These are phyloP conservation scores for Spongospora subterranea DNA, from an alignment of 208 protist species.

Conservation along the genomic window DNA sequence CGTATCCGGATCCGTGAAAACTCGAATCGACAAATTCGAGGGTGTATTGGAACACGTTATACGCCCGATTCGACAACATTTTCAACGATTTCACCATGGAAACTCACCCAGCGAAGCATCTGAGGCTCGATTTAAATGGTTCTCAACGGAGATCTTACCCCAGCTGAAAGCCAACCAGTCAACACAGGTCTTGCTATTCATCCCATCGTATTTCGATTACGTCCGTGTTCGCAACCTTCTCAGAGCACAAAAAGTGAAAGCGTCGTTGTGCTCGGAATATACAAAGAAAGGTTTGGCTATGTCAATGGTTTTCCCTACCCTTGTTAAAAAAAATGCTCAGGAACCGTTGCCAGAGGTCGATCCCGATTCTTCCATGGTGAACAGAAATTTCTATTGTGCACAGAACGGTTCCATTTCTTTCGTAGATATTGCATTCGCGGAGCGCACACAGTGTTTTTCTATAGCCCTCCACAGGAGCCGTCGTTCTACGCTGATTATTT, in stretches of 20 bases:
- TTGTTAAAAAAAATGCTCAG: not conserved
- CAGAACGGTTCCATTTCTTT: constrained; percentile 54
- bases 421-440: constrained; percentile 46
- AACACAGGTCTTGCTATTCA: constrained; percentile 10
- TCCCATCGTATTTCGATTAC: constrained; percentile 52
- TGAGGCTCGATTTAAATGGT: constrained; percentile 46
- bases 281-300: constrained; percentile 1
- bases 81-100: constrained; percentile 43
- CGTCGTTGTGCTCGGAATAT: constrained; percentile 16
- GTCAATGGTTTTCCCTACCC: not conserved
- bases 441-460: constrained; percentile 48
- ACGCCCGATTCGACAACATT: constrained; percentile 37
- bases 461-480: constrained; percentile 13
- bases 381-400: constrained; percentile 49
- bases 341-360: constrained; percentile 8
- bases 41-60: constrained; percentile 30
- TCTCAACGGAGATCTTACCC: not conserved
- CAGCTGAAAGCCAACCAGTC: constrained; percentile 27
- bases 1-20: not conserved
- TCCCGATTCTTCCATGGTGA: constrained; percentile 43
- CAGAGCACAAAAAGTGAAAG: constrained; percentile 11
- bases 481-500: constrained; percentile 12
- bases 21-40: not conserved
- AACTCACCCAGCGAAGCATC: not conserved
- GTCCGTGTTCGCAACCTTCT: constrained; percentile 16